Evolutionary conservation across 1,284 basidiomycete species (phyloP).

Genomic region (Vanrija humicola): DNA sequence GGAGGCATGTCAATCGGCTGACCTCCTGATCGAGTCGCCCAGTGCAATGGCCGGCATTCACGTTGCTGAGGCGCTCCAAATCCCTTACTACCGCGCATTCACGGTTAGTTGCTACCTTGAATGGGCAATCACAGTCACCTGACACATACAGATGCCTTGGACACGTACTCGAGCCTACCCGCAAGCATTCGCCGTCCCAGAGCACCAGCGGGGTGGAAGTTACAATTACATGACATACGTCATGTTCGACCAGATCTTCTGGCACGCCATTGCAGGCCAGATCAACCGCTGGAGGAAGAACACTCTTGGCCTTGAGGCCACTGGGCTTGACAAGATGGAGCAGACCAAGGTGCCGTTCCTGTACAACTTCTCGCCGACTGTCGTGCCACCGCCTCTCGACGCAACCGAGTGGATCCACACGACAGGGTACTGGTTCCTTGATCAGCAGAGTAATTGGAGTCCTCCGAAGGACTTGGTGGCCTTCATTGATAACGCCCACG

Average conservation of each 20-base stretch:
- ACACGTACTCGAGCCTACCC: constrained; percentile 77
- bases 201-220: constrained; percentile 85
- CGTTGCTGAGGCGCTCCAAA: constrained; percentile 86
- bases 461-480: constrained; percentile 72
- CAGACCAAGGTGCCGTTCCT: constrained; percentile 78
- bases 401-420: constrained; percentile 99
- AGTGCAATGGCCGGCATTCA: constrained; percentile 99
- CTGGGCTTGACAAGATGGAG: constrained; percentile 87
- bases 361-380: constrained; percentile 89
- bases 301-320: constrained; percentile 68
- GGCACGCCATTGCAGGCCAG: constrained; percentile 87
- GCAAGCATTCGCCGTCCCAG: constrained; percentile 95
- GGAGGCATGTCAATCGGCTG: constrained; percentile 91
- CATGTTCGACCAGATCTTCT: constrained; percentile 94
- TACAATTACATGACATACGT: constrained; percentile 88
- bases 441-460: constrained; percentile 80
- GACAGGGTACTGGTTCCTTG: constrained; percentile 95
- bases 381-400: constrained; percentile 86
- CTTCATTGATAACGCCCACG: constrained; percentile 76
- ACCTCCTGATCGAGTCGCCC: constrained; percentile 89
- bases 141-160: constrained; percentile 53
- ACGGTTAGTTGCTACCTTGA: constrained; percentile 61
- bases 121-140: not conserved
- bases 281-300: constrained; percentile 91
- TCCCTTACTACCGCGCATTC: constrained; percentile 90